These are phyloP conservation scores for Bisporella sp. DNA, from an alignment of 2,329 filamentous ascomycete species.

Conservation along the genomic window DNA sequence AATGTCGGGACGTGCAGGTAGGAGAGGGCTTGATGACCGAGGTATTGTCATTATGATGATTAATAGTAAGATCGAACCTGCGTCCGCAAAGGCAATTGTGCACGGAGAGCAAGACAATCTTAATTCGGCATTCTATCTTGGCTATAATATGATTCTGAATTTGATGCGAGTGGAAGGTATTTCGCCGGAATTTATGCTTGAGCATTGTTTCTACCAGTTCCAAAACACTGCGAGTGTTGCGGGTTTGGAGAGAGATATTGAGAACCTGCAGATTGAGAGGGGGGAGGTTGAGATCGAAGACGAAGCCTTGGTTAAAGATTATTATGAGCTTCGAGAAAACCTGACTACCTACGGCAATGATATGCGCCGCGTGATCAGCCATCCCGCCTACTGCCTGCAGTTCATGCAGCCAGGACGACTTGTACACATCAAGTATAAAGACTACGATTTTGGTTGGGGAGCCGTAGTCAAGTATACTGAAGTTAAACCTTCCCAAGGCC, in stretches of 20 bases:
- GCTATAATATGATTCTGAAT: conserved; percentile 99
- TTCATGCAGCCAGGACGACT: conserved; percentile 86
- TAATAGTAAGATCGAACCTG: conserved; percentile 89
- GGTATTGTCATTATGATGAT: conserved; percentile 99
- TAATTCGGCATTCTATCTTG: conserved; percentile 94
- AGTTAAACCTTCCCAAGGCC: conserved; percentile 59
- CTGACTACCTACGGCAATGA: conserved; percentile 79
- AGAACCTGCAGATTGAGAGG: conserved; percentile 68
- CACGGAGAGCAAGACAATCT: conserved; percentile 94
- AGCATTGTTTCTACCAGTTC: conserved; percentile 96
- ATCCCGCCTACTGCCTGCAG: conserved; percentile 77
- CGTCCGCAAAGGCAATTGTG: conserved; percentile 90
- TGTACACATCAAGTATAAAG: conserved; percentile 74
- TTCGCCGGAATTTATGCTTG: conserved; percentile 97
- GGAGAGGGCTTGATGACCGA: conserved; percentile 93
- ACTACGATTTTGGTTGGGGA: conserved; percentile 90
- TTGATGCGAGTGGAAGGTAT: conserved; percentile 97
- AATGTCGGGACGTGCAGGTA: conserved; percentile 95
- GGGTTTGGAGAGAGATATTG: conserved; percentile 74
- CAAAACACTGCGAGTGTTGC: conserved; percentile 89
- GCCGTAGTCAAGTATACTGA: conserved; percentile 69
- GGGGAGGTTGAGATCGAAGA: conserved; percentile 72
- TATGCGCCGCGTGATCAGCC: conserved; percentile 86
- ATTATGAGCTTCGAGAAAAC: conserved; percentile 83
- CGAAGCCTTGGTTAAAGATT: conserved; percentile 84